Conservation (phyloP, 2,329 filamentous ascomycete genomes). For the Pleomassaria siparia region DNA sequence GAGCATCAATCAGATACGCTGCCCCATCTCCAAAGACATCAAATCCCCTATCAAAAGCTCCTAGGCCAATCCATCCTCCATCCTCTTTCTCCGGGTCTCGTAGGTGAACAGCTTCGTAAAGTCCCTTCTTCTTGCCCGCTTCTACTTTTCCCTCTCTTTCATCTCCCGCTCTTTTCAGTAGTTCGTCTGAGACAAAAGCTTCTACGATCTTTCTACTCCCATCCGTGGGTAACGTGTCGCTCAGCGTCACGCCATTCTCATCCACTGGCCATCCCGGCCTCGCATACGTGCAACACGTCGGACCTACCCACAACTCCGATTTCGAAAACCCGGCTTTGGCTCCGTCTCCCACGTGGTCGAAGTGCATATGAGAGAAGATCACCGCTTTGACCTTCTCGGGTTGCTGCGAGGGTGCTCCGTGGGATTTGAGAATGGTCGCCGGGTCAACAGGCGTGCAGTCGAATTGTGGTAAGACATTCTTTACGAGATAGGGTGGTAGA, state of each 20-base stretch:
- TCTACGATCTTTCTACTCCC: conserved; percentile 48
- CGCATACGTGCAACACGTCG: conserved; percentile 34
- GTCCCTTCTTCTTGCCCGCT: conserved; percentile 22
- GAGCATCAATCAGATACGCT: conserved; percentile 53
- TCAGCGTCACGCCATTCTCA: conserved; percentile 33
- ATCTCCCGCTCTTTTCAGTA: conserved; percentile 22
- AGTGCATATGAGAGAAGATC: conserved; percentile 45
- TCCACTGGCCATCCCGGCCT: conserved; percentile 32
- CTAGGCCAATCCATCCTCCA: conserved; percentile 33
- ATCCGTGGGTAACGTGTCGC: conserved; percentile 45
- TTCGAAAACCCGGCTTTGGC: conserved; percentile 36
- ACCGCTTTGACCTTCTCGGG: conserved; percentile 45
- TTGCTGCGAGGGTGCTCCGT: conserved; percentile 31
- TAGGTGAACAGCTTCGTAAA: conserved; percentile 31
- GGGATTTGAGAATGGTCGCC: conserved; percentile 27
- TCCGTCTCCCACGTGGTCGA: conserved; percentile 46
- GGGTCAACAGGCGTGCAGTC: conserved; percentile 34
- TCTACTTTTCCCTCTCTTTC: conserved; percentile 27
- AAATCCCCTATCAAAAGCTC: conserved; percentile 43
- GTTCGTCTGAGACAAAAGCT: conserved; percentile 31
- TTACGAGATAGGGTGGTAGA: conserved; percentile 43
- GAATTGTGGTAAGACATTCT: conserved; percentile 46
- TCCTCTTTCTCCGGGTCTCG: conserved; percentile 15
- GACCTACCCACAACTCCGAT: conserved; percentile 45
- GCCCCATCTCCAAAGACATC: conserved; percentile 54